Evolutionary conservation across 164 flowering plant genomes (phyloP), one percentile per base, ranked within the genome.

Genomic region (Cinnamomum chago): DNA sequence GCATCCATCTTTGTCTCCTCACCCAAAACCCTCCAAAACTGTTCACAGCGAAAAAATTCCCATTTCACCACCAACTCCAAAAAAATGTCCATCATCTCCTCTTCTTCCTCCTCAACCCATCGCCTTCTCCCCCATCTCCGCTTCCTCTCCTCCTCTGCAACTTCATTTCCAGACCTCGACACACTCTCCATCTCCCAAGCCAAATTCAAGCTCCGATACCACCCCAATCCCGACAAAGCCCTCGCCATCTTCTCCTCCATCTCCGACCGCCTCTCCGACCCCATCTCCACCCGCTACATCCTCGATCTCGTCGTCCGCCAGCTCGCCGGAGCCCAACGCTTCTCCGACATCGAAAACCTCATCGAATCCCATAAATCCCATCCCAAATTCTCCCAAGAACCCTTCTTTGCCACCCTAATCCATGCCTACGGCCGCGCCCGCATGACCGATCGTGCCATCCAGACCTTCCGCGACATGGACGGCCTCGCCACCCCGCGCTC

Each of bases 371-470:
- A 88, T 62, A 92, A 91, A 67, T 75, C 78, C 3, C 81, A 81
- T 76, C 92, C 95, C 80, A 86, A 85, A 28, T 83, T 89, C 82
- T 82, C 77, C 24, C 81, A 88, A 47, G 97, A 94, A 66, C 76
- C 88, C 50, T 92, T 70, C 81, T 74, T 91, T 33, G 81, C 85
- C 25, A 78, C 88, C 28, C 78, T 92, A 50, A 92, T 92, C 64
- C 82, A 87, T 58, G 85, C 92, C 27, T 94, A 94, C 74, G 96
- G 97, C 14, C 73, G 67, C 2, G 96, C 88, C 15, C 93, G 94
- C 6, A 94, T 94, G 98, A 83, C 83, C 64, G 90, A 91, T 58
- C 92, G 87, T 30, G 98, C 96, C 11, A 66, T 87, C 73, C 77
- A 73, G 24, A 87, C 90, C 1, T 92, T 78, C 76, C 51, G 87